Percentiles rank a stretch among this genome's conserved stretches.
Conservation (phyloP, 257 asterid species). For the Orobanche coerulescens region DNA sequence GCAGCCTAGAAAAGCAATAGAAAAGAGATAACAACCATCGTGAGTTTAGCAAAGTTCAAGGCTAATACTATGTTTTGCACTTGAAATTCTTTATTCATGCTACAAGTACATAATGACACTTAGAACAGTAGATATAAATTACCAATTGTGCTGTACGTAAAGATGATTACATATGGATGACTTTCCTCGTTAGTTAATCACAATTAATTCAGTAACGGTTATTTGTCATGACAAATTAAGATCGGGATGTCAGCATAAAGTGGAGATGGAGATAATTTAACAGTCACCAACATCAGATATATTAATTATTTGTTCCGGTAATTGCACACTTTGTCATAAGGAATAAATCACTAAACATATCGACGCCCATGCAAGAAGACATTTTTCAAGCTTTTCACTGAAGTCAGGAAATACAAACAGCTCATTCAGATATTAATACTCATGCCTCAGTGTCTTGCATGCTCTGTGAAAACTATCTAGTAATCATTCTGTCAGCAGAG, state of each 20-base stretch:
- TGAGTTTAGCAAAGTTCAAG: not conserved
- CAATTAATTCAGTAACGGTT: not conserved
- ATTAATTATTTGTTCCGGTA: not conserved
- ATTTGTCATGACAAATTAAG: not conserved
- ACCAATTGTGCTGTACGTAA: not conserved
- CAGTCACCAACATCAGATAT: conserved; percentile 1
- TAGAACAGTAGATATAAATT: not conserved
- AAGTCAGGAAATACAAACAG: not conserved
- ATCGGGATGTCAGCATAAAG: conserved; percentile 1
- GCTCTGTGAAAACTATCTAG: not conserved
- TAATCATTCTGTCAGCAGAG: not conserved
- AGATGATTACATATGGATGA: not conserved
- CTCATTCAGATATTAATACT: not conserved
- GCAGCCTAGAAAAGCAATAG: conserved; percentile 51
- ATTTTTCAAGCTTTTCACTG: not conserved
- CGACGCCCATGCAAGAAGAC: not conserved
- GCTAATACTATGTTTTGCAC: not conserved
- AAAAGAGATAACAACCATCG: conserved; percentile 13
- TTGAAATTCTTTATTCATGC: not conserved
- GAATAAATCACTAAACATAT: not conserved
- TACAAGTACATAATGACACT: not conserved
- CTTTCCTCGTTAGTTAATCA: not conserved
- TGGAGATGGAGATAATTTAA: not conserved
- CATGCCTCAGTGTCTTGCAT: not conserved
- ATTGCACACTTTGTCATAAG: not conserved